A percentile compares a stretch with the other conserved stretches of the same genome.
phyloP scores from a whole-genome alignment of 257 asterid species.

The Capsicum baccatum region DNA sequence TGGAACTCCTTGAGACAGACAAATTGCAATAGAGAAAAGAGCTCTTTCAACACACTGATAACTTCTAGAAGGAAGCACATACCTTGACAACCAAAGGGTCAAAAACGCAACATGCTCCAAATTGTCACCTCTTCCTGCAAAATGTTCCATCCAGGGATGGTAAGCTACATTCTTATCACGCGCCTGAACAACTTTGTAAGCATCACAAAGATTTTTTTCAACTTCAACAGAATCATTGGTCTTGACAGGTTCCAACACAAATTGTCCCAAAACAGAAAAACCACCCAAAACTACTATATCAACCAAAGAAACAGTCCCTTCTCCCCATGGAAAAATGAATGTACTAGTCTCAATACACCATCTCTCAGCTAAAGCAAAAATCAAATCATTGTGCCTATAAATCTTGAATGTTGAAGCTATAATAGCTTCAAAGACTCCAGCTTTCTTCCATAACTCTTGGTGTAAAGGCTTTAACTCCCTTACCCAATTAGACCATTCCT shows the following conservation, averaged over 20 bases:
- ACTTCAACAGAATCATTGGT: neutral
- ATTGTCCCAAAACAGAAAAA: conserved; percentile 45
- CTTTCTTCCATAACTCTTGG: conserved; percentile 36
- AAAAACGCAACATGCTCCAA: conserved; percentile 46
- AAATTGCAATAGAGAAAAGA: conserved; percentile 39
- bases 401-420: conserved; percentile 23
- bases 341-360: conserved; percentile 39
- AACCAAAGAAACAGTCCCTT: conserved; percentile 50
- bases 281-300: conserved; percentile 48
- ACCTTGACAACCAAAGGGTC: conserved; percentile 43
- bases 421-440: conserved; percentile 45
- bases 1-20: conserved; percentile 34
- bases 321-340: conserved; percentile 52
- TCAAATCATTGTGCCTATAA: conserved; percentile 24
- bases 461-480: conserved; percentile 17
- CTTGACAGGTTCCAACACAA: conserved; percentile 23
- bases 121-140: conserved; percentile 3
- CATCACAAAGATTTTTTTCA: neutral
- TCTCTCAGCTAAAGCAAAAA: conserved; percentile 36
- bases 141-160: conserved; percentile 30
- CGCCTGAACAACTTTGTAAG: neutral
- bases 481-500: conserved; percentile 33
- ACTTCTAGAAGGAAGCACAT: conserved; percentile 23
- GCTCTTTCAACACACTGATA: neutral
- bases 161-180: neutral